phyloP scores from a whole-genome alignment of 768 basidiomycete species.

The Naganishia onofrii region DNA sequence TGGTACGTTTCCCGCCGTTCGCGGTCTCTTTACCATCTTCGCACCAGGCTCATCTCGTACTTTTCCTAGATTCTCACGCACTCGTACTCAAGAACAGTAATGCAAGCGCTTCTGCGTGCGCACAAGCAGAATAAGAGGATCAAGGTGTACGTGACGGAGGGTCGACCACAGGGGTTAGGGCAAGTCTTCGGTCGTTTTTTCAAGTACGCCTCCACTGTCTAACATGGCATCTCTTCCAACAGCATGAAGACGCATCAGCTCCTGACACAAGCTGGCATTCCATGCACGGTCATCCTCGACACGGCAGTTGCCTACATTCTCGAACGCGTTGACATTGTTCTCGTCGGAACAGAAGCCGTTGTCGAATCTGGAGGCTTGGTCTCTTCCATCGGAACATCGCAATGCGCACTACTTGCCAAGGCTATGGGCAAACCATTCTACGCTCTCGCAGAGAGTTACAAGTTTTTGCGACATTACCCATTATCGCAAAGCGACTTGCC shows the following conservation, averaged over 20 bases:
- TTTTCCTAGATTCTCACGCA: constrained; percentile 86
- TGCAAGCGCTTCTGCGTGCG: constrained; percentile 84
- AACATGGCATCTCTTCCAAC: constrained; percentile 32
- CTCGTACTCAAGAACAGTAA: constrained; percentile 92
- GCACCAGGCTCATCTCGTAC: neutral
- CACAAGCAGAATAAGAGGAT: constrained; percentile 83
- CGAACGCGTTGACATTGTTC: constrained; percentile 90
- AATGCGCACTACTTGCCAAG: constrained; percentile 94
- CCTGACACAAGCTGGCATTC: constrained; percentile 83
- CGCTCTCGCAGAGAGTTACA: constrained; percentile 92
- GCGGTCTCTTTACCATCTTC: neutral
- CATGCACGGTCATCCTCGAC: constrained; percentile 90
- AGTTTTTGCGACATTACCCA: constrained; percentile 94
- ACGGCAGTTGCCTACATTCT: constrained; percentile 96
- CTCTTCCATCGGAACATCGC: constrained; percentile 75
- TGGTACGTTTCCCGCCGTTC: constrained; percentile 54
- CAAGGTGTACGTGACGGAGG: constrained; percentile 96
- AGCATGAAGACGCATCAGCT: constrained; percentile 89
- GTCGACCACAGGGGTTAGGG: constrained; percentile 84
- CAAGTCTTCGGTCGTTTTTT: constrained; percentile 53
- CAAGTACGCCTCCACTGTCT: neutral
- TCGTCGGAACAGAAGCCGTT: constrained; percentile 96
- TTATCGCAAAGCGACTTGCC: constrained; percentile 52
- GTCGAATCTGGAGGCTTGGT: constrained; percentile 76
- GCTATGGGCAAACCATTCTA: constrained; percentile 94